Base-by-base conservation (phyloP, 352 stramenopile genomes). In the Phytophthora cajani region DNA sequence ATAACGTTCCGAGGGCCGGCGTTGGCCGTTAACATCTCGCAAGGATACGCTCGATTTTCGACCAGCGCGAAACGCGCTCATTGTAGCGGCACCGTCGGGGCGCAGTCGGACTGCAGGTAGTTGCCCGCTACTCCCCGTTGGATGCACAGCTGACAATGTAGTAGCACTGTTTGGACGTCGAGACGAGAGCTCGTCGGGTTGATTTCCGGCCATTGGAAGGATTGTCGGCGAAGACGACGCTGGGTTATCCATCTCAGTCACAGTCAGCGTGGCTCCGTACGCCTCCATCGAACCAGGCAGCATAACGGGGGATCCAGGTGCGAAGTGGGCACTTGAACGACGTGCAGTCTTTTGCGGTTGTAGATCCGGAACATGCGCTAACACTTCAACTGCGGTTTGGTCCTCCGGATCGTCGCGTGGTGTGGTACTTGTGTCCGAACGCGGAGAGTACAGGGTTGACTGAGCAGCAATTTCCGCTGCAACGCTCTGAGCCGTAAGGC, bases 101-200 rank as follows among this genome's bases (percentile, higher is more conserved):
- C 32, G 63, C 21, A 53, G 33, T 38, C 12, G 32, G 52, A 23
- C 30, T 42, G 30, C 11, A 46, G 8, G 30, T 12, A 21, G 58
- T 12, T 46, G 27, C 3, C 40, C 38, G 46, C 2, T 33, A 17
- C 4, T 33, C 62, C 32, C 64, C 25, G 69, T 70, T 27, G 69
- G 64, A 21, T 73, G 64, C 16, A 77, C 50, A 32, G 65, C 14
- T 1, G 69, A 60, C 30, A 69, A 69, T 10, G 59, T 70, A 16
- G 65, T 73, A 16, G 64, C 69, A 19, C 64, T 69, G 23, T 76
- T 76, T 2, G 64, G 64, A 17, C 58, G 69, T 55, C 69, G 40
- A 4, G 27, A 3, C n/a, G 25, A 7, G 5, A 9, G 14, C 6
- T 55, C 33, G 19, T 53, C n/a, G 1, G 27, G 9, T 44, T 47